Evolutionary conservation across 1,139 yeast genomes (phyloP).

Genomic region (Saccharomyces pastorianus): DNA sequence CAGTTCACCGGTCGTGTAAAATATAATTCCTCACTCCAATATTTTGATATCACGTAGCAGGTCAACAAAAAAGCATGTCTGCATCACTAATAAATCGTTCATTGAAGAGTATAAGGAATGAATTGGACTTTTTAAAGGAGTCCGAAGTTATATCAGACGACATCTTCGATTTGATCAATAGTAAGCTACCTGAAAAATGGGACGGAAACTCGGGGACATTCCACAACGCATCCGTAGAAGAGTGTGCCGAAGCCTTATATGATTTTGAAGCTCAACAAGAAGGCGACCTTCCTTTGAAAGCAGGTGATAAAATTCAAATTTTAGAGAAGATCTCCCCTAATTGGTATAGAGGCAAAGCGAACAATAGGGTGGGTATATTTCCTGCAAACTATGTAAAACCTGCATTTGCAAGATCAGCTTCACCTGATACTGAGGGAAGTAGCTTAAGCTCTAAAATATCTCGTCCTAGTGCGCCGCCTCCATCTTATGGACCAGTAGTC

Average conservation of each 20-base stretch:
- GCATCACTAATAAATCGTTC: conserved; percentile 52
- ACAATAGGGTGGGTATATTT: conserved; percentile 61
- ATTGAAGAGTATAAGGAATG: conserved; percentile 58
- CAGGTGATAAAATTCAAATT: conserved; percentile 60
- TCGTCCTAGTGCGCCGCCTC: conserved; percentile 11
- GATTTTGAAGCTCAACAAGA: conserved; percentile 57
- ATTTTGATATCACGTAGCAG: background rate
- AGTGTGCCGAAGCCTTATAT: conserved; percentile 53
- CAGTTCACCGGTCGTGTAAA: conserved; percentile 34
- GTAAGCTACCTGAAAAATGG: conserved; percentile 52
- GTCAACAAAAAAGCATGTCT: background rate
- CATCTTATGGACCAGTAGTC: background rate
- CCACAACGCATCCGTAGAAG: conserved; percentile 13
- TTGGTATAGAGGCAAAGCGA: conserved; percentile 78
- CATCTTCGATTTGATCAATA: conserved; percentile 45
- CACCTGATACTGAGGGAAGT: conserved; percentile 26
- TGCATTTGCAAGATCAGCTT: conserved; percentile 18
- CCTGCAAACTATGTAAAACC: conserved; percentile 72
- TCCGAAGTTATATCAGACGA: conserved; percentile 62
- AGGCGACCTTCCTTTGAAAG: conserved; percentile 53
- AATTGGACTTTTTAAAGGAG: conserved; percentile 70
- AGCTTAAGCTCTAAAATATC: conserved; percentile 9
- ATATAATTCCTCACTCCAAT: too few relatives aligned
- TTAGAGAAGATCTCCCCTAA: conserved; percentile 64
- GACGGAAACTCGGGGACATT: conserved; percentile 24